These are phyloP conservation scores for Phylloporus rhodoxanthus DNA, from an alignment of 768 basidiomycete genomes.

Conservation along the genomic window DNA sequence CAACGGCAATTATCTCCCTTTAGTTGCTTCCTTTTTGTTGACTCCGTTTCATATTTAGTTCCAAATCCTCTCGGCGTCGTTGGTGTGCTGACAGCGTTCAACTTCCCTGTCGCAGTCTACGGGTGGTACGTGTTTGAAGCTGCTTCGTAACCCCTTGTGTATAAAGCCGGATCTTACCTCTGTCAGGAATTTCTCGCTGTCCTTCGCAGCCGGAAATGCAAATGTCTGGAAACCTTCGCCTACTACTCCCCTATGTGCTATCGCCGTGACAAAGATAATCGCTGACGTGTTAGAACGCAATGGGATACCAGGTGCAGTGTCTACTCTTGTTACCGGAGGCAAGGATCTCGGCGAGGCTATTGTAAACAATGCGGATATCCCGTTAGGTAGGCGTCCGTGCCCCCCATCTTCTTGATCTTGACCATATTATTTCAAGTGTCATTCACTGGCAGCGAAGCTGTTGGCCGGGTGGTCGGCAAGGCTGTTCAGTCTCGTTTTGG, in stretches of 20 bases:
- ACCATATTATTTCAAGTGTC: slow-evolving; percentile 51
- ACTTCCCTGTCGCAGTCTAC: slow-evolving; percentile 92
- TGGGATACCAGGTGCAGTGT: slow-evolving; percentile 77
- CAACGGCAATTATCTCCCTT: neutral
- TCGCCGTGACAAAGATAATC: slow-evolving; percentile 85
- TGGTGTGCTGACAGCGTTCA: slow-evolving; percentile 85
- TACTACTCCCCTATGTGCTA: slow-evolving; percentile 82
- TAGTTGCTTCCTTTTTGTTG: neutral
- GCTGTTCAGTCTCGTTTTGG: slow-evolving; percentile 84
- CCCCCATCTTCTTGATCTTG: neutral
- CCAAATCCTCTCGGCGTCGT: slow-evolving; percentile 83
- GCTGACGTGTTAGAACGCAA: slow-evolving; percentile 76
- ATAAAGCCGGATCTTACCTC: slow-evolving; percentile 7
- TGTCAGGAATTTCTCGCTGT: slow-evolving; percentile 81
- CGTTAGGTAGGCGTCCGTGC: slow-evolving; percentile 52
- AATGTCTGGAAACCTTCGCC: slow-evolving; percentile 95
- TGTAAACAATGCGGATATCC: slow-evolving; percentile 66
- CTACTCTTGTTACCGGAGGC: slow-evolving; percentile 77
- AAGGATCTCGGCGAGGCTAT: slow-evolving; percentile 75
- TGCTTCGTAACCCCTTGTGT: slow-evolving; percentile 1
- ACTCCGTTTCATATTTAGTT: slow-evolving; percentile 42
- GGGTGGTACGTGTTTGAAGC: slow-evolving; percentile 57
- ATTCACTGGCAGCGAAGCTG: slow-evolving; percentile 90
- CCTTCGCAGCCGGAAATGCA: slow-evolving; percentile 85
- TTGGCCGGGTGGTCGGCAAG: slow-evolving; percentile 85